Evolutionary conservation across 805 yeast genomes (phyloP).

Genomic region (Pichia rugopelliculosa): DNA sequence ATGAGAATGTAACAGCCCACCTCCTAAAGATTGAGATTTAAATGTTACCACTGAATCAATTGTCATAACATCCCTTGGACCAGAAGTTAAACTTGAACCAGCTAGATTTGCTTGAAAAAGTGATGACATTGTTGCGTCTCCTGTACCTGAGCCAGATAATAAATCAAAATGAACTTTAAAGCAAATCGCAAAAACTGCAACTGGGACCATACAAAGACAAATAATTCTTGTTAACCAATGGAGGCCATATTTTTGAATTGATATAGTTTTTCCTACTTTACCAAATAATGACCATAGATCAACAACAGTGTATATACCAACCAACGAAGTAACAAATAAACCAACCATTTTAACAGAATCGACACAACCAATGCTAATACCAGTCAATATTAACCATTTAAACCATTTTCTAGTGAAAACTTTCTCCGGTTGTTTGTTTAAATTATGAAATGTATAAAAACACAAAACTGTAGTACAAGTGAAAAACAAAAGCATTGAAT

Average conservation of each 20-base stretch:
- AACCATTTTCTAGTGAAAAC: slow-evolving; percentile 78
- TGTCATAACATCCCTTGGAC: slow-evolving; percentile 57
- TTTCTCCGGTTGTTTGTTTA: slow-evolving; percentile 37
- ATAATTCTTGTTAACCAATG: slow-evolving; percentile 73
- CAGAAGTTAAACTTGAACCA: slow-evolving; percentile 54
- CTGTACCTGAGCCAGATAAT: slow-evolving; percentile 78
- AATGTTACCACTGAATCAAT: slow-evolving; percentile 52
- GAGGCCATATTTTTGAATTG: slow-evolving; percentile 29
- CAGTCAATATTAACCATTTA: slow-evolving; percentile 84
- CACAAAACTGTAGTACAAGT: slow-evolving; percentile 76
- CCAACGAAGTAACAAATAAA: slow-evolving; percentile 75
- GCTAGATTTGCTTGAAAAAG: slow-evolving; percentile 71
- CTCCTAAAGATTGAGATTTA: slow-evolving; percentile 63
- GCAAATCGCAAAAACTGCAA: slow-evolving; percentile 56
- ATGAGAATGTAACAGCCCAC: slow-evolving; percentile 83
- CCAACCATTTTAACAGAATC: slow-evolving; percentile 97
- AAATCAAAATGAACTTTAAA: slow-evolving; percentile 78
- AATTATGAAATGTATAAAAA: slow-evolving; percentile 63
- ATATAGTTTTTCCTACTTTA: slow-evolving; percentile 37
- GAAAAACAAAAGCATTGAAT: slow-evolving; percentile 85
- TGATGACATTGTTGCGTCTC: slow-evolving; percentile 59
- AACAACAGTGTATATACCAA: slow-evolving; percentile 84
- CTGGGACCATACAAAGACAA: slow-evolving; percentile 65
- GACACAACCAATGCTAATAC: slow-evolving; percentile 81
- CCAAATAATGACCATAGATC: slow-evolving; percentile 91